Evolutionary conservation across 164 flowering plant species (phyloP).

Genomic region (Magnolia kwangsiensis): DNA sequence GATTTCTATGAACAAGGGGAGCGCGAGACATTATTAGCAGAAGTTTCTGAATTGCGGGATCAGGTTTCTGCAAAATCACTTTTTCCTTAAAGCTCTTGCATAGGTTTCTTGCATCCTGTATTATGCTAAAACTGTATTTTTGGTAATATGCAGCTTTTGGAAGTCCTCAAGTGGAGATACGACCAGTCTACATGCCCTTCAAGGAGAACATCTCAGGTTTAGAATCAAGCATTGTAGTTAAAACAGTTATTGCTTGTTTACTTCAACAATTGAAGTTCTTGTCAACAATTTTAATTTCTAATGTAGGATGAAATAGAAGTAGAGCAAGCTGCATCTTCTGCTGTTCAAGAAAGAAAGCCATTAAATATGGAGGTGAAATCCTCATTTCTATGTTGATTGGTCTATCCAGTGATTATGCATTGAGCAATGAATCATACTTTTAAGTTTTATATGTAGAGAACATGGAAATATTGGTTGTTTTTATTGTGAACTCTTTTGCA

Average conservation of each 20-base stretch:
- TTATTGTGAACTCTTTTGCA: not conserved
- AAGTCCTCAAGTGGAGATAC: conserved; percentile 22
- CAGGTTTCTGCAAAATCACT: conserved; percentile 36
- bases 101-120: not conserved
- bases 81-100: not conserved
- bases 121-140: conserved; percentile 2
- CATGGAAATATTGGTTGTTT: not conserved
- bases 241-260: conserved; percentile 1
- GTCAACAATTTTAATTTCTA: not conserved
- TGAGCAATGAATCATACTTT: not conserved
- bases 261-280: not conserved
- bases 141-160: conserved; percentile 45
- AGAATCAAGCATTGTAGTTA: not conserved
- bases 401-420: not conserved
- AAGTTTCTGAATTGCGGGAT: conserved; percentile 57
- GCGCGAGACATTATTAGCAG: conserved; percentile 55
- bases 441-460: not conserved
- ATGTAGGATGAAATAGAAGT: conserved; percentile 8
- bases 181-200: conserved; percentile 13
- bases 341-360: not conserved
- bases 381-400: not conserved
- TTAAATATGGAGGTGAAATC: conserved; percentile 2
- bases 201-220: conserved; percentile 27
- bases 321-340: not conserved
- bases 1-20: conserved; percentile 64